Percentiles rank a stretch among this genome's conserved stretches.
Evolutionary conservation across 225 moss, liverwort and hornwort genomes (phyloP).

Genomic region (Neckera pumila): DNA sequence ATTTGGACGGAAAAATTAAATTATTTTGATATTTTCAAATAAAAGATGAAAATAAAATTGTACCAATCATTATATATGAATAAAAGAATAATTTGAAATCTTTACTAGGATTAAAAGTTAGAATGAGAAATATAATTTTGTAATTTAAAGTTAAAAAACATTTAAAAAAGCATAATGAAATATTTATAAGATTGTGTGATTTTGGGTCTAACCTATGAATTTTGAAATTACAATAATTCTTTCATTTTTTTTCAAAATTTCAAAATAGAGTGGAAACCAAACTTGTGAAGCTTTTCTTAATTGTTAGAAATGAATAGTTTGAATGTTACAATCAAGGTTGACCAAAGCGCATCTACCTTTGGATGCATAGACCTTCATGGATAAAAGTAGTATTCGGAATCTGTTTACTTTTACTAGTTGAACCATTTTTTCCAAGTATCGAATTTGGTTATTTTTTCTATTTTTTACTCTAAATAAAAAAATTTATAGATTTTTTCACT

Average conservation of each 20-base stretch:
- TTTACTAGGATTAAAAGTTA: not conserved
- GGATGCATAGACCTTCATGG: no score
- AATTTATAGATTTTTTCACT: no score
- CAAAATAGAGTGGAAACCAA: not conserved
- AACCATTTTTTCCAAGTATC: no score
- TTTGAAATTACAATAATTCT: not conserved
- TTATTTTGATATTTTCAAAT: no score
- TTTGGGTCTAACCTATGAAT: not conserved
- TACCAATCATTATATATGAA: no score
- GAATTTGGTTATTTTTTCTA: no score
- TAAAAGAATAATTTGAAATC: no score
- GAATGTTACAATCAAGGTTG: not conserved
- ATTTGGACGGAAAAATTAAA: no score
- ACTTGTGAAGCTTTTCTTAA: not conserved
- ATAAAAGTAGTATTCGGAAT: no score
- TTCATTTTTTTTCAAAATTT: not conserved
- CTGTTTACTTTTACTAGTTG: no score
- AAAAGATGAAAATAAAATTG: no score
- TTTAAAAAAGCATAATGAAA: not conserved
- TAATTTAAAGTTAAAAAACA: not conserved
- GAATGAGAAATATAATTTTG: not conserved
- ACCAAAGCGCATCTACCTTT: not conserved
- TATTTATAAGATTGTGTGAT: not conserved
- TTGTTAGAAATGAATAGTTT: not conserved
- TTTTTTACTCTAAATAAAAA: no score